Base-by-base conservation (phyloP, 345 rosid genomes). In the Citrus unshiu region DNA sequence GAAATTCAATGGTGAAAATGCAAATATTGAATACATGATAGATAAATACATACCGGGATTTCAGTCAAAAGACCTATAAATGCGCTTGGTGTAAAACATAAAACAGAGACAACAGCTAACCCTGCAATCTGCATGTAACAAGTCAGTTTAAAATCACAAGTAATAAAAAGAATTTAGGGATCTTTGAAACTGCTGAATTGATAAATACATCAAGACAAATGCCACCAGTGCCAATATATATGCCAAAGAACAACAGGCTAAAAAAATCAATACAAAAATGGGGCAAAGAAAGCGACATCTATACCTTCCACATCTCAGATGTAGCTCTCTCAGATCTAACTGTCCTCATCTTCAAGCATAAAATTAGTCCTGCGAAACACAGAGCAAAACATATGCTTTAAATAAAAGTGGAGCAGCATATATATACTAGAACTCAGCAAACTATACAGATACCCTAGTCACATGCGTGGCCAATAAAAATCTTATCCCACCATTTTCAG, bases 291-390 rank as follows among this genome's bases (percentile, higher is more conserved):
- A 61, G 73, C 51, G 13, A 78, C 4, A 7, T 59, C 51, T 51
- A 49, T 81, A 91, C 95, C 95, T 91, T 91, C 88, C 85, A 78
- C 78, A 87, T 91, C 72, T 91, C 95, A 43, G 89, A 88, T 43
- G 91, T 77, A 78, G 89, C 88, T 79, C 89, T 86, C 72, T 91
- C 95, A 68, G 89, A 89, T 86, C 87, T 81, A 77, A 89, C 90
- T 75, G 84, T 88, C 78, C 91, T 84, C 90, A 89, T 89, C 84
- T 87, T 88, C 78, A 78, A 78, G 86, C 89, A 88, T 77, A 91
- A 75, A 16, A 83, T 49, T 66, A 89, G 80, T 27, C 95, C 95
- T 91, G 83, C 59, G 19, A 70, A 74, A 49, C 37, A 76, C 51
- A 67, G 18, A 68, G 69, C 63, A 37, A 64, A 63, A 63, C 46